Conservation (phyloP, 306 rosid species). For the Ormosia emarginata region DNA sequence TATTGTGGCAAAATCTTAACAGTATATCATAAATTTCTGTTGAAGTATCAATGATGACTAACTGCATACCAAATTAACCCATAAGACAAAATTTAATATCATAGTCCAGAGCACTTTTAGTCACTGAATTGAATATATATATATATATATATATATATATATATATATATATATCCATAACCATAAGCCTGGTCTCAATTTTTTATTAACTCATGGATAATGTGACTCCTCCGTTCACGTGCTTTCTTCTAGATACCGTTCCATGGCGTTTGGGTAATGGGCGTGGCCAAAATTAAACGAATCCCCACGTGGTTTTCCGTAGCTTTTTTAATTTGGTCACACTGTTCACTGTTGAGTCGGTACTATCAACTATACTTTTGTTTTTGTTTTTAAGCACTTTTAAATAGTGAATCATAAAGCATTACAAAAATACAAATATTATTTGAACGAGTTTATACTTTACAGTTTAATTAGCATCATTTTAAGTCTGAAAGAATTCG, state of each 20-base stretch:
- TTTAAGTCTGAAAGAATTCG: too few species aligned
- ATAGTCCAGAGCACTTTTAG: too few species aligned
- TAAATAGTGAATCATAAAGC: neutral
- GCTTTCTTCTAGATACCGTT: neutral
- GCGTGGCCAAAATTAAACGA: neutral
- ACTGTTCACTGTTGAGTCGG: constrained; percentile 13
- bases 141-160: too few species aligned
- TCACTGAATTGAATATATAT: too few species aligned
- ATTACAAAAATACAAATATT: too few species aligned
- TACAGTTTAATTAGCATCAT: too few species aligned
- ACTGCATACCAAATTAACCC: too few species aligned
- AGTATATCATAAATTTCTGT: too few species aligned
- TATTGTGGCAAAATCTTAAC: too few species aligned
- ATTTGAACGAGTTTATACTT: too few species aligned
- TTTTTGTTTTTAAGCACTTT: neutral
- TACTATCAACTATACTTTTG: neutral
- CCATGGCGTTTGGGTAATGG: neutral
- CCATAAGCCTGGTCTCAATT: neutral
- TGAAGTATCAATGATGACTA: too few species aligned
- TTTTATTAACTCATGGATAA: neutral
- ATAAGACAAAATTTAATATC: too few species aligned
- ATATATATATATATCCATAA: neutral
- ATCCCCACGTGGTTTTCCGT: neutral
- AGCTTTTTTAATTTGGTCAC: neutral
- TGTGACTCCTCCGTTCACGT: neutral